Evolutionary conservation across 495 filamentous ascomycete species (phyloP).

Genomic region (Aeminium ludgeri): DNA sequence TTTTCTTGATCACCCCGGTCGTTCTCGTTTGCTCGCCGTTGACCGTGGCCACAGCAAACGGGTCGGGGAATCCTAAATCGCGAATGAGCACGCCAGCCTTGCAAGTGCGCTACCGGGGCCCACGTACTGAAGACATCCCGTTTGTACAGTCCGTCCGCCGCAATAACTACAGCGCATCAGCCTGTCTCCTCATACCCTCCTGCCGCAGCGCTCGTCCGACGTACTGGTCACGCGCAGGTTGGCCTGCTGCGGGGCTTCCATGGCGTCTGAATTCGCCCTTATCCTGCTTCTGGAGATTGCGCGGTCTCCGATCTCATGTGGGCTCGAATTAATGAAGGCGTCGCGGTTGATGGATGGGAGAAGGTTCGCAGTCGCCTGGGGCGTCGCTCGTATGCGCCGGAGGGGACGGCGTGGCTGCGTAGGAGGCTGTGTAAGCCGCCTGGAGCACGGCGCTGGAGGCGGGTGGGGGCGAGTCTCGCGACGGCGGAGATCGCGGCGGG

Average conservation of each 20-base stretch:
- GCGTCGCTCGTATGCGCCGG: no score
- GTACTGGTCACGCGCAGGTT: slow-evolving; percentile 52
- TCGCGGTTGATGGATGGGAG: no score
- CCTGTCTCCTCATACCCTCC: slow-evolving; percentile 4
- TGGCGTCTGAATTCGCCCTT: slow-evolving; percentile 5
- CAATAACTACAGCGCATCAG: slow-evolving; percentile 59
- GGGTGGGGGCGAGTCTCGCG: no score
- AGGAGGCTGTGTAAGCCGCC: no score
- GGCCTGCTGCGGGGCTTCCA: slow-evolving; percentile 30
- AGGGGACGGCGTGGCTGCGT: no score
- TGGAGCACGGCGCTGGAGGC: no score
- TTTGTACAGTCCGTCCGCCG: slow-evolving; percentile 95
- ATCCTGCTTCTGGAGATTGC: no score
- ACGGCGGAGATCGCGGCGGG: no score
- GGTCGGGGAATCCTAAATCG: slow-evolving; percentile 74
- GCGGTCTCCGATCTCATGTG: no score
- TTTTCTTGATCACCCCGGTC: slow-evolving; percentile 88
- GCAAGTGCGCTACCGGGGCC: slow-evolving; percentile 3
- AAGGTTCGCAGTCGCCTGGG: no score
- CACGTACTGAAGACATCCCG: slow-evolving; percentile 92
- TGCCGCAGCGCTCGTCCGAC: slow-evolving; percentile 9
- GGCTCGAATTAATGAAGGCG: no score
- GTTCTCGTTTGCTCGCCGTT: slow-evolving; percentile 94
- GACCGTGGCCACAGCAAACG: slow-evolving; percentile 92
- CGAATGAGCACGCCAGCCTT: slow-evolving; percentile 12